phyloP scores from a whole-genome alignment of 2,329 filamentous ascomycete species.

The Fusarium keratoplasticum region DNA sequence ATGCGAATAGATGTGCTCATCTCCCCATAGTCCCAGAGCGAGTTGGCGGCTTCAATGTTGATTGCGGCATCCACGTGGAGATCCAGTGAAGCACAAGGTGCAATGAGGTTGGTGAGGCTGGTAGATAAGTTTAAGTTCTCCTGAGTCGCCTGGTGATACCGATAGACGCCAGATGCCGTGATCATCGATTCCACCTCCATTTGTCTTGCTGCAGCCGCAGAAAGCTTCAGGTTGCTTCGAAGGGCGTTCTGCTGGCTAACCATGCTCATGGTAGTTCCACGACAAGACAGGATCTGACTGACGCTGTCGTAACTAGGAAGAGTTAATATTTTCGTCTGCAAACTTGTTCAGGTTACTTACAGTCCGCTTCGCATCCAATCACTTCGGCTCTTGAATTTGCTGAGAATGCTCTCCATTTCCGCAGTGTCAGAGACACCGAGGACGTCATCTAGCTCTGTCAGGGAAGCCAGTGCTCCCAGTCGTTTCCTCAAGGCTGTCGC shows the following conservation, averaged over 20 bases:
- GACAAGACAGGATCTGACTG: conserved; percentile 82
- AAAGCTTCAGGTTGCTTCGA: conserved; percentile 69
- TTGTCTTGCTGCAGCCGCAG: conserved; percentile 72
- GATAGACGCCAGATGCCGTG: conserved; percentile 78
- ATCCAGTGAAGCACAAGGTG: conserved; percentile 75
- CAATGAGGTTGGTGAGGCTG: conserved; percentile 81
- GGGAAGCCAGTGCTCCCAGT: conserved; percentile 73
- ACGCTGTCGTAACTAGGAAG: conserved; percentile 76
- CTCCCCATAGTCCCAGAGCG: conserved; percentile 95
- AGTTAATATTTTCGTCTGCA: conserved; percentile 12
- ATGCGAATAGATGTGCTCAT: conserved; percentile 89
- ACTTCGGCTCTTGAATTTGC: conserved; percentile 72
- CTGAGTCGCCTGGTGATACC: conserved; percentile 84
- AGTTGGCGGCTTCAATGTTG: conserved; percentile 85
- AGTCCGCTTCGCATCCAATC: conserved; percentile 86
- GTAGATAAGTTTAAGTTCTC: conserved; percentile 90
- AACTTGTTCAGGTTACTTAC: conserved; percentile 60
- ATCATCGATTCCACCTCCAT: conserved; percentile 83
- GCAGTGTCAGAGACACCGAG: conserved; percentile 69
- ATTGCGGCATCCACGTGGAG: conserved; percentile 82
- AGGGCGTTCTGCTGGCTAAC: conserved; percentile 78
- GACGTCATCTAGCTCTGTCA: conserved; percentile 86
- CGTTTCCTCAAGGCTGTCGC: conserved; percentile 65
- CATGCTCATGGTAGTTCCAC: conserved; percentile 84
- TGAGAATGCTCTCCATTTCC: conserved; percentile 72